A percentile compares a stretch with the other conserved stretches of the same genome.
phyloP scores from a whole-genome alignment of 306 rosid genomes.

The Betula pendula region DNA sequence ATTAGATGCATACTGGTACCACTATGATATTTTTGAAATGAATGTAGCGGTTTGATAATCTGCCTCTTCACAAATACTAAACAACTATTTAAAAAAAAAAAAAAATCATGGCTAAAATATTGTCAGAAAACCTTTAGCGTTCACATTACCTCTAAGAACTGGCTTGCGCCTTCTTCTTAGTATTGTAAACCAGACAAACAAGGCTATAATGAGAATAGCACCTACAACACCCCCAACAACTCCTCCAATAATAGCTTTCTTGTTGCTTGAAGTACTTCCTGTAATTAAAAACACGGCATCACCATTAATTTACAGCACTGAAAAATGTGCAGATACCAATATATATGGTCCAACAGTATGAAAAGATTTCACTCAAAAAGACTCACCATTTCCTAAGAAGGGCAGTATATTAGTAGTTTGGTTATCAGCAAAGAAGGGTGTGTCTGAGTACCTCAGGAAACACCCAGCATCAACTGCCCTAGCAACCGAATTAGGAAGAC shows the following conservation, averaged over 20 bases:
- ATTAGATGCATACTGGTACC: no score
- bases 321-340: no score
- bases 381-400: conserved; percentile 40
- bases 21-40: no score
- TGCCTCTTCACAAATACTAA: no score
- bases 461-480: conserved; percentile 64
- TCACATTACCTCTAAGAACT: conserved; percentile 48
- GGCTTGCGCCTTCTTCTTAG: conserved; percentile 39
- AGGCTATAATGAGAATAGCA: conserved; percentile 43
- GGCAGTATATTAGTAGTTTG: conserved; percentile 42
- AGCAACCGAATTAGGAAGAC: conserved; percentile 48
- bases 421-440: conserved; percentile 52
- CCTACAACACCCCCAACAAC: conserved; percentile 56
- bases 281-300: background rate
- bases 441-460: conserved; percentile 55
- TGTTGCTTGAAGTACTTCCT: conserved; percentile 50
- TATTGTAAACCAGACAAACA: conserved; percentile 34
- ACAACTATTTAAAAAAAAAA: no score
- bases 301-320: background rate
- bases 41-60: no score
- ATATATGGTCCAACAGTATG: background rate
- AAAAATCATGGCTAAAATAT: background rate
- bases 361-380: background rate
- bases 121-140: background rate
- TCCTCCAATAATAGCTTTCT: conserved; percentile 61